These are phyloP conservation scores for Amoeboaphelidium protococcarum DNA, from an alignment of 371 early-diverging fungal species.

Conservation along the genomic window DNA sequence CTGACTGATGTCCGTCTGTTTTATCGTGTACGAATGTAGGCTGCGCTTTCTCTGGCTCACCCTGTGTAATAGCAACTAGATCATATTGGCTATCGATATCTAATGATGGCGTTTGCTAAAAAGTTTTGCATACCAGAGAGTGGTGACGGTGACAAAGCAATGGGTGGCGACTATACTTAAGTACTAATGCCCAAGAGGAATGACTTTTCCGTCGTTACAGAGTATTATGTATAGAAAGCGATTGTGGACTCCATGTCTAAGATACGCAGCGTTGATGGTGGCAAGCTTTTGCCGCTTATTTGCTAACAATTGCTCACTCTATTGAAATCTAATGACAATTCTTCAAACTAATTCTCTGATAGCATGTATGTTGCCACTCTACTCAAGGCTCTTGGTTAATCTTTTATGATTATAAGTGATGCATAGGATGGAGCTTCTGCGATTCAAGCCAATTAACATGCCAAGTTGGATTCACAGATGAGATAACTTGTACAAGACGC, in stretches of 20 bases:
- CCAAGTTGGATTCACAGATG: not conserved
- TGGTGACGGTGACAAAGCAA: not conserved
- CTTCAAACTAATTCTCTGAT: not conserved
- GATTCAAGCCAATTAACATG: not conserved
- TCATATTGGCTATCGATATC: constrained; percentile 12
- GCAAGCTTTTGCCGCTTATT: not conserved
- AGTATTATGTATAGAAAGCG: constrained; percentile 66
- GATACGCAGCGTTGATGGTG: not conserved
- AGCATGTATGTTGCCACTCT: not conserved
- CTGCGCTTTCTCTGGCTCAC: constrained; percentile 63
- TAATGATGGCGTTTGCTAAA: constrained; percentile 41
- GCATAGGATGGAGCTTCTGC: not conserved
- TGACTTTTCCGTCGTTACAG: constrained; percentile 48
- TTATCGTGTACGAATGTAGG: constrained; percentile 76
- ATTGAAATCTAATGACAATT: not conserved
- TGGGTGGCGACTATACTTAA: constrained; percentile 17
- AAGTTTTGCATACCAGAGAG: constrained; percentile 29
- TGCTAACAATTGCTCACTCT: not conserved
- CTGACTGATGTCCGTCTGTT: constrained; percentile 57
- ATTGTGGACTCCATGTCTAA: not conserved
- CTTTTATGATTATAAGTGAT: not conserved
- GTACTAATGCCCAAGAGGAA: constrained; percentile 46
- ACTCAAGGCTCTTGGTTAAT: not conserved
- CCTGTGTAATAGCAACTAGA: not conserved
- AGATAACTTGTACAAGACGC: constrained; percentile 28